A percentile compares a stretch with the other conserved stretches of the same genome.
Conservation (phyloP, 2,329 filamentous ascomycete species). For the Xylaria multiplex region DNA sequence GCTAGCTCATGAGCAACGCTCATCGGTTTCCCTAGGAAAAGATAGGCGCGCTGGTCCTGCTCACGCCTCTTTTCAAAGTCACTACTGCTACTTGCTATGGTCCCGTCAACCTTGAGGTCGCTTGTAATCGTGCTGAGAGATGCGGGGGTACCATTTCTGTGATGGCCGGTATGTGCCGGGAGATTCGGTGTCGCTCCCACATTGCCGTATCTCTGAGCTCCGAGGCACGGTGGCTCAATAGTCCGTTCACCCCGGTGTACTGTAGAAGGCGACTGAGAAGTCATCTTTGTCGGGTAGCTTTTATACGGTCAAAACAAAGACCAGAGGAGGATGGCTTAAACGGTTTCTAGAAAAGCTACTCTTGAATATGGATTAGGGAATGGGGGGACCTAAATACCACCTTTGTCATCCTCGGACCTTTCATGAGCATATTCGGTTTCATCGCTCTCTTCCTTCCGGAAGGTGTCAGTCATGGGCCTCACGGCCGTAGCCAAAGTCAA, state of each 20-base stretch:
- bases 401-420: conserved; percentile 12
- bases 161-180: background rate
- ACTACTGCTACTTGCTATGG: conserved; percentile 37
- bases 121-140: conserved; percentile 10
- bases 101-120: conserved; percentile 27
- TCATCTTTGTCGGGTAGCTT: conserved; percentile 13
- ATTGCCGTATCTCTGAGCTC: background rate
- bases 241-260: conserved; percentile 8
- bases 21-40: conserved; percentile 46
- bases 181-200: background rate
- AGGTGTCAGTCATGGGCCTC: conserved; percentile 21
- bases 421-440: conserved; percentile 16
- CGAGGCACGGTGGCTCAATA: background rate
- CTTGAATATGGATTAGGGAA: background rate
- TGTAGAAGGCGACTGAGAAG: conserved; percentile 7
- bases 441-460: conserved; percentile 20
- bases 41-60: conserved; percentile 39
- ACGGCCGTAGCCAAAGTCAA: conserved; percentile 37
- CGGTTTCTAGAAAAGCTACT: background rate
- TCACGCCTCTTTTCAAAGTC: conserved; percentile 39
- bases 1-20: conserved; percentile 42
- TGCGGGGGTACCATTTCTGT: conserved; percentile 3
- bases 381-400: conserved; percentile 18
- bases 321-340: background rate
- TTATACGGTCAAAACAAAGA: background rate